Evolutionary conservation across 139 green algal genomes (phyloP).

Genomic region (Trebouxia sp.): DNA sequence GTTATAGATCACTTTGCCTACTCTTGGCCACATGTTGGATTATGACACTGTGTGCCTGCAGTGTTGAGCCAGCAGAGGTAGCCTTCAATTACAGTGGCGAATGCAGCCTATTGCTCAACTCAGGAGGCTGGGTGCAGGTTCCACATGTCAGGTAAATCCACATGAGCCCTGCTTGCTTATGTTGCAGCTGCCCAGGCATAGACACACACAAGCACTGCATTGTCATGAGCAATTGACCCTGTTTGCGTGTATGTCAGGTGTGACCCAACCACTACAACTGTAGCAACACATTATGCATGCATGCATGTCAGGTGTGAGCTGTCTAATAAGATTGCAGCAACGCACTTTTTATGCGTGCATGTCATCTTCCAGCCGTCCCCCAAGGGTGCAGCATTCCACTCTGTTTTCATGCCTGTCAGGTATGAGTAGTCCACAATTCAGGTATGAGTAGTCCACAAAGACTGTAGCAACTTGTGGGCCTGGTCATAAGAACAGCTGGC

Average conservation of each 20-base stretch:
- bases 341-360: too few relatives aligned
- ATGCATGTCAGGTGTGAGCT: background rate
- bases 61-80: background rate
- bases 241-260: background rate
- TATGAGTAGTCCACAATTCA: background rate
- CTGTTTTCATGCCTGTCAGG: too few relatives aligned
- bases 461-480: conserved; percentile 20
- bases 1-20: too few relatives aligned
- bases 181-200: background rate
- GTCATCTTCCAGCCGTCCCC: too few relatives aligned
- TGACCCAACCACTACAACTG: background rate
- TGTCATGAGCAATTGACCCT: background rate
- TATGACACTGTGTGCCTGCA: too few relatives aligned
- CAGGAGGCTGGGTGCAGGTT: conserved; percentile 23
- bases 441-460: background rate
- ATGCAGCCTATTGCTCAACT: conserved; percentile 28
- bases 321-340: too few relatives aligned
- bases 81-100: conserved; percentile 16
- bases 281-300: background rate
- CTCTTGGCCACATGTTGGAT: too few relatives aligned
- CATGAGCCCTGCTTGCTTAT: too few relatives aligned
- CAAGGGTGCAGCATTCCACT: too few relatives aligned
- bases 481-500: conserved; percentile 29
- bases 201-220: background rate
- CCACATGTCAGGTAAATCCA: conserved; percentile 23